Evolutionary conservation across 2,329 filamentous ascomycete genomes (phyloP).

Genomic region (Alternaria panax): DNA sequence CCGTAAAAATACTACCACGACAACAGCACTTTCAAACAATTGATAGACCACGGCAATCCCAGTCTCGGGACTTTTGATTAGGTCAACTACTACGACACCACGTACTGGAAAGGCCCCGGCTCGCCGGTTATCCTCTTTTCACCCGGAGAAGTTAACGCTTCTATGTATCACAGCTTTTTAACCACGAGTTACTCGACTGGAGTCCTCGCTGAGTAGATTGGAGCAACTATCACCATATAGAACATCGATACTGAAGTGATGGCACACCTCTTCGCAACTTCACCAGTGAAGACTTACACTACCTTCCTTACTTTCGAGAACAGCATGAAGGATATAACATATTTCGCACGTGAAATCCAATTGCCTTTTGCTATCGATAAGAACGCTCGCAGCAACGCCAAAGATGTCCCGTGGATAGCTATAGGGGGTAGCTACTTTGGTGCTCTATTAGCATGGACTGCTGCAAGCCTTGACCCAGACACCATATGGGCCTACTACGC

Average conservation of each 20-base stretch:
- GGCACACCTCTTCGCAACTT: background rate
- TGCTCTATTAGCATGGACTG: background rate
- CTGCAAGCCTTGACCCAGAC: background rate
- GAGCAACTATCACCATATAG: background rate
- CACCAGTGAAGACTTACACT: background rate
- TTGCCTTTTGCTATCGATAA: background rate
- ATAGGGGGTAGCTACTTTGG: background rate
- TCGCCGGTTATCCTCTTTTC: background rate
- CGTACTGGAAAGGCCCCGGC: background rate
- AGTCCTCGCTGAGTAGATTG: background rate
- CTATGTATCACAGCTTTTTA: background rate
- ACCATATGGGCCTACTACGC: background rate
- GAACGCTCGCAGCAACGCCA: background rate
- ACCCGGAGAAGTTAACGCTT: background rate
- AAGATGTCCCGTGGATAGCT: background rate
- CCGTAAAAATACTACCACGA: background rate
- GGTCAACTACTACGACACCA: background rate
- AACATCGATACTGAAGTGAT: background rate
- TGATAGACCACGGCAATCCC: background rate
- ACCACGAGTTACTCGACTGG: background rate
- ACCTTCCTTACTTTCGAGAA: slow-evolving; percentile 3
- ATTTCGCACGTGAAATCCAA: background rate
- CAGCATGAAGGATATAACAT: background rate
- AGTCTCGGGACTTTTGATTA: slow-evolving; percentile 1
- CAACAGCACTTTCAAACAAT: slow-evolving; percentile 1